Conservation (phyloP, 305 asterid genomes). For the Fraxinus latifolia region DNA sequence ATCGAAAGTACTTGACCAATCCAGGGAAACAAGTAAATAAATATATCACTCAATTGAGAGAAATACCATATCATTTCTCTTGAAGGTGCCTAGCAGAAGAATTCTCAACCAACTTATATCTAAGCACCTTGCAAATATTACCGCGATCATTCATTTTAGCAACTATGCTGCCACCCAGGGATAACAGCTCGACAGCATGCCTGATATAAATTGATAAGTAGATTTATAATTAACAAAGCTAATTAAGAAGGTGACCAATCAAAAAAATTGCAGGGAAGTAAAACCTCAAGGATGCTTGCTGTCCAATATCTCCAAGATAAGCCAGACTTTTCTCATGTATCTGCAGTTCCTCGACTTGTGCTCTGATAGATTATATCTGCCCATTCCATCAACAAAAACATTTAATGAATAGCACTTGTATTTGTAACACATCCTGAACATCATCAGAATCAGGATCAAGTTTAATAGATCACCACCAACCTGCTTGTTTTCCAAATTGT, state of each 20-base stretch:
- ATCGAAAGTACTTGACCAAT: background rate
- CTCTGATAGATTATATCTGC: constrained; percentile 92
- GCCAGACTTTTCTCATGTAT: constrained; percentile 92
- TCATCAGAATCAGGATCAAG: background rate
- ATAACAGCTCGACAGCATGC: constrained; percentile 81
- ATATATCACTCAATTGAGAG: background rate
- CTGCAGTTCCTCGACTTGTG: constrained; percentile 82
- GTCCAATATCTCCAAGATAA: constrained; percentile 81
- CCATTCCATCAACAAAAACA: constrained; percentile 1
- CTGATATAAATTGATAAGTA: constrained; percentile 31
- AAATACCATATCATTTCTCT: constrained; percentile 39
- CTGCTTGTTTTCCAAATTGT: background rate
- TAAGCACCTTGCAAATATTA: constrained; percentile 49
- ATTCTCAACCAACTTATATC: background rate
- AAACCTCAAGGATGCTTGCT: constrained; percentile 81
- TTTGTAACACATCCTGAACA: background rate
- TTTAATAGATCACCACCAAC: background rate
- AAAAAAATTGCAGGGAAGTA: background rate
- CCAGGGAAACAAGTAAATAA: background rate
- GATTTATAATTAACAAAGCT: background rate
- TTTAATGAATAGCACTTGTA: background rate
- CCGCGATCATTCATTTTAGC: constrained; percentile 87
- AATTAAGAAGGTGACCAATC: background rate
- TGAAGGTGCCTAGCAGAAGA: constrained; percentile 90
- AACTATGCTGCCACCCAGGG: constrained; percentile 71